Percentiles rank a stretch among this genome's conserved stretches.
Evolutionary conservation across 2,329 filamentous ascomycete genomes (phyloP).

Genomic region (Calonectria pseudoreteaudii): DNA sequence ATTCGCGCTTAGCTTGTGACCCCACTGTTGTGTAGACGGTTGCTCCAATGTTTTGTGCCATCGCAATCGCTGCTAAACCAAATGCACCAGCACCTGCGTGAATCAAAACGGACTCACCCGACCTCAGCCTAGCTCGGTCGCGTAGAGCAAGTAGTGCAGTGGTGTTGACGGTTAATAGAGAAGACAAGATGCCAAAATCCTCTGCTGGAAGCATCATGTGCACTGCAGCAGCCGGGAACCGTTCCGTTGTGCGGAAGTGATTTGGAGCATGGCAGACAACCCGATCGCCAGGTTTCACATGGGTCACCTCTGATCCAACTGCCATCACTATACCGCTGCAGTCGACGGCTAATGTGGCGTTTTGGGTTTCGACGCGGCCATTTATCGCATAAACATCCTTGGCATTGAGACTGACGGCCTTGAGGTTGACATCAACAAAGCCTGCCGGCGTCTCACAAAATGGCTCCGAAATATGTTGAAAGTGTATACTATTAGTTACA

Average conservation of each 20-base stretch:
- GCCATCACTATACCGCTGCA: neutral
- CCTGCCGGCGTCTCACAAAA: neutral
- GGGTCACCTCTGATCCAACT: neutral
- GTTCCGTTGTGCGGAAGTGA: neutral
- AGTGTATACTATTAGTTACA: neutral
- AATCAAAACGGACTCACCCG: neutral
- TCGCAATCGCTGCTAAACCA: neutral
- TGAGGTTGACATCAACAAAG: neutral
- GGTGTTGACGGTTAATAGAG: neutral
- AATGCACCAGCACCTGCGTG: slow-evolving; percentile 3
- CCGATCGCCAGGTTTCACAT: neutral
- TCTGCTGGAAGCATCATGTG: neutral
- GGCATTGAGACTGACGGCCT: neutral
- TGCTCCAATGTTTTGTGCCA: neutral
- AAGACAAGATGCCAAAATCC: neutral
- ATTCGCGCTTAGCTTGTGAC: neutral
- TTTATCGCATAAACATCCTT: neutral
- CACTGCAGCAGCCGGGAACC: neutral
- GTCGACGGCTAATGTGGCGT: neutral
- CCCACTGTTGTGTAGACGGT: neutral
- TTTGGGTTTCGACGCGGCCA: neutral
- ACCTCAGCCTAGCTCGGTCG: neutral
- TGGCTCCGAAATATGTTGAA: neutral
- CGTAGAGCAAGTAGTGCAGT: neutral
- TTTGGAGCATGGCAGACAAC: neutral